Base-by-base conservation (phyloP, 2,329 filamentous ascomycete species). In the Aspergillus phoenicis region DNA sequence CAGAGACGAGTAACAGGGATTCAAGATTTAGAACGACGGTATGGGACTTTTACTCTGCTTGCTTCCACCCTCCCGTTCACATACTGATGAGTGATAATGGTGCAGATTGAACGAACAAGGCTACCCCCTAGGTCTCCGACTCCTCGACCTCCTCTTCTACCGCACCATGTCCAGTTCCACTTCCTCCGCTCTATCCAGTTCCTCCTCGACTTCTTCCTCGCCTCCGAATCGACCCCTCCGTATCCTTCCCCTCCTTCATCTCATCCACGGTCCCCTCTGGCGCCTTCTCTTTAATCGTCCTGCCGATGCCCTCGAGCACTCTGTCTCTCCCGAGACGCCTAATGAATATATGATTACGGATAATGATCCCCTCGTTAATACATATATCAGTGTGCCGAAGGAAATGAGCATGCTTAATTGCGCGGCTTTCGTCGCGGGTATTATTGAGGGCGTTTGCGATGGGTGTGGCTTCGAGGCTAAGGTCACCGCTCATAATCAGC, bases 311-410 rank as follows among this genome's bases (percentile, higher is more conserved):
- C 87, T 99, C 61, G 95, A 99, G 80, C 93, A 95, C 79, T 91
- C 88, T 61, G 88, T 88, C 57, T 89, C 91, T 71, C 89, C 91
- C 8, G 86, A 89, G 57, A 94, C 93, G 56, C 89, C 91, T 8
- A 92, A 95, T 69, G 94, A 98, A 81, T 99, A 98, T 83, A 98
- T 99, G 94, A 95, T 99, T 70, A 91, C 93, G 70, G 95, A 99
- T 80, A 98, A 99, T 79, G 95, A 98, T 75, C 95, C 95, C 22
- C 84, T 98, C 54, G 94, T 98, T 41, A 98, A 97, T 78, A 89
- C 90, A 64, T 98, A 95, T 80, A 90, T 99, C 73, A 92, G 88
- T 70, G 90, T 98, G 57, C 95, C 95, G 15, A 90, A 90, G 72
- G 95, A 99, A 79, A 96, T 99, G 91, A 93, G 86, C 78, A 91